Evolutionary conservation across 495 filamentous ascomycete species (phyloP), one percentile per base, ranked within the genome.

Genomic region (Lasiosphaeria hispida): DNA sequence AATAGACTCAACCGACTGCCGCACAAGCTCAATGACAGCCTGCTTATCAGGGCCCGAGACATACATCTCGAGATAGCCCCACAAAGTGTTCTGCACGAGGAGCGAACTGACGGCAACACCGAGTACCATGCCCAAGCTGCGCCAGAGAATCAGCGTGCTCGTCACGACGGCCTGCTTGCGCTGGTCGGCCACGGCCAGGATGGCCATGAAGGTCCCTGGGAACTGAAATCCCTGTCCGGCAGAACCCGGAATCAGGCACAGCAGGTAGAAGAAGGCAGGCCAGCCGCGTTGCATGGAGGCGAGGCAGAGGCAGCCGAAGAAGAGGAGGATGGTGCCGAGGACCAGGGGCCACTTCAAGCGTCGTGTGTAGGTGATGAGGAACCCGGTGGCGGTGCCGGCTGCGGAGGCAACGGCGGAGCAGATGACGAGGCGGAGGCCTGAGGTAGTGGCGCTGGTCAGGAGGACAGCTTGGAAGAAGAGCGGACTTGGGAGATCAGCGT

Each of bases 401-500:
- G 72, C 48, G 10, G 87, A 87, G 38, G 83, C 71, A 0, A 82
- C 80, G 10, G 83, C 57, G 1, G 83, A 83, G 30, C 84, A 82
- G 39, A 83, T 73, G 9, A 90, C 74, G 44, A 93, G 83, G 41
- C 86, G 80, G 4, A 90, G 78, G 10, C 89, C 89, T 0, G 89
- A 90, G 14, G 76, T 77, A 8, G 88, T 88, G 19, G 89, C 85
- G 17, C 75, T 81, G 10, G 87, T 84, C 40, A 91, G 80, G 60
- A 89, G 85, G 45, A 91, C 88, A 33, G 85, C 87, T 69, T 91
- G 88, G 73, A 92, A 93, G 75, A 85, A 93, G 17, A 93, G 74
- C 0, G 88, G 89, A 13, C 72, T 75, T 53, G 53, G 13, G 44
- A 36, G 48, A 14, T 60, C 23, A 30, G 23, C 23, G 23, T 30